A percentile compares a stretch with the other conserved stretches of the same genome.
phyloP scores from a whole-genome alignment of 306 rosid species.

The Trifolium subterraneum region DNA sequence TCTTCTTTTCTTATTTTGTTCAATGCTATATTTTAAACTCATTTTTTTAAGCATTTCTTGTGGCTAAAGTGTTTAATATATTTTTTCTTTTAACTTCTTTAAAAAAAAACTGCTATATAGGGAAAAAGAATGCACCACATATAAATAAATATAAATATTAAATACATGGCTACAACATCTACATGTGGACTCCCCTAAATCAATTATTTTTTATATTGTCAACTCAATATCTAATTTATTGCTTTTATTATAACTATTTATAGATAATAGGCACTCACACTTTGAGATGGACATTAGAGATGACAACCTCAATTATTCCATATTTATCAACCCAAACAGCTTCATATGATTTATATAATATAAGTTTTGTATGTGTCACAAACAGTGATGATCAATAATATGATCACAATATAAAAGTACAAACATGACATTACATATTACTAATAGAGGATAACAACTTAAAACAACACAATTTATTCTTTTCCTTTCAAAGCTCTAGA shows the following conservation, averaged over 20 bases:
- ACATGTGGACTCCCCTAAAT: neutral
- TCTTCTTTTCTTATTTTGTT: no score
- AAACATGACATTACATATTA: constrained; percentile 42
- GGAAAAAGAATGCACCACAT: neutral
- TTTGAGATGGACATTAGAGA: constrained; percentile 46
- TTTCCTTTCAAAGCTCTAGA: constrained; percentile 73
- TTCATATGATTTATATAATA: constrained; percentile 18
- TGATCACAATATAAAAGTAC: constrained; percentile 19
- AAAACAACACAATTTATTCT: constrained; percentile 44
- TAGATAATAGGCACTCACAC: constrained; percentile 16
- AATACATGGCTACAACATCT: neutral
- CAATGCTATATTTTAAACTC: no score
- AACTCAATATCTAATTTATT: constrained; percentile 22
- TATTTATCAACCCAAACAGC: constrained; percentile 33
- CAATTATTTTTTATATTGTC: constrained; percentile 17
- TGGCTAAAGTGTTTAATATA: no score
- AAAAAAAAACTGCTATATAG: no score
- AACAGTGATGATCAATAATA: neutral
- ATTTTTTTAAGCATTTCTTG: no score
- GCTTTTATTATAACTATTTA: constrained; percentile 5
- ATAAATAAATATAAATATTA: no score
- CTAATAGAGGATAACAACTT: constrained; percentile 30
- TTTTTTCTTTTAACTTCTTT: no score
- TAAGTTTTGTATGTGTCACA: constrained; percentile 24
- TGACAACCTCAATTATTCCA: constrained; percentile 56